A percentile compares a stretch with the other conserved stretches of the same genome.
Conservation (phyloP, 371 early-diverging fungal genomes). For the Rhizopus delemar region DNA sequence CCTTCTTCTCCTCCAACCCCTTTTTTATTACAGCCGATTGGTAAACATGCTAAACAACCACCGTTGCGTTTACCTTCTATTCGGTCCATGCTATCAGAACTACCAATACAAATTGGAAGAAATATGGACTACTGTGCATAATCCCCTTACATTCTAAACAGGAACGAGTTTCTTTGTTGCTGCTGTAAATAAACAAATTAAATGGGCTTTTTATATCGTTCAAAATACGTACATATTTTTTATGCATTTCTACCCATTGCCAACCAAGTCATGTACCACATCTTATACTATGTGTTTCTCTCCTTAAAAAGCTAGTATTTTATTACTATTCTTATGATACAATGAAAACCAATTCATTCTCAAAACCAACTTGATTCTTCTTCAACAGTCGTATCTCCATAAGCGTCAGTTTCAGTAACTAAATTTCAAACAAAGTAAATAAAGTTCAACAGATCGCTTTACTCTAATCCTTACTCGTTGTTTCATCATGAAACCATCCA, state of each 20-base stretch:
- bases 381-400: slow-evolving; percentile 32
- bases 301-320: not conserved
- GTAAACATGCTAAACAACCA: slow-evolving; percentile 5
- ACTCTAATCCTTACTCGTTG: slow-evolving; percentile 18
- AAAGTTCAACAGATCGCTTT: not conserved
- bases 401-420: slow-evolving; percentile 36
- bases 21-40: not conserved
- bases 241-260: too few relatives aligned
- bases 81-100: slow-evolving; percentile 21
- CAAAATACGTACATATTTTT: not conserved
- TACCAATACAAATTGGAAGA: slow-evolving; percentile 1
- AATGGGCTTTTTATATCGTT: not conserved
- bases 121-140: slow-evolving; percentile 1
- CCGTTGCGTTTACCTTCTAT: slow-evolving; percentile 20
- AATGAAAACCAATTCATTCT: not conserved
- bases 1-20: slow-evolving; percentile 21
- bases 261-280: too few relatives aligned
- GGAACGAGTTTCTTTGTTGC: not conserved
- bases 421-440: not conserved
- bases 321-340: too few relatives aligned
- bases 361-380: slow-evolving; percentile 23
- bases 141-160: not conserved
- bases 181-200: slow-evolving; percentile 1
- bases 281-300: not conserved
- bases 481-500: slow-evolving; percentile 37